Base-by-base conservation (phyloP, 2,329 filamentous ascomycete genomes). In the Botryosphaeria dothidea region DNA sequence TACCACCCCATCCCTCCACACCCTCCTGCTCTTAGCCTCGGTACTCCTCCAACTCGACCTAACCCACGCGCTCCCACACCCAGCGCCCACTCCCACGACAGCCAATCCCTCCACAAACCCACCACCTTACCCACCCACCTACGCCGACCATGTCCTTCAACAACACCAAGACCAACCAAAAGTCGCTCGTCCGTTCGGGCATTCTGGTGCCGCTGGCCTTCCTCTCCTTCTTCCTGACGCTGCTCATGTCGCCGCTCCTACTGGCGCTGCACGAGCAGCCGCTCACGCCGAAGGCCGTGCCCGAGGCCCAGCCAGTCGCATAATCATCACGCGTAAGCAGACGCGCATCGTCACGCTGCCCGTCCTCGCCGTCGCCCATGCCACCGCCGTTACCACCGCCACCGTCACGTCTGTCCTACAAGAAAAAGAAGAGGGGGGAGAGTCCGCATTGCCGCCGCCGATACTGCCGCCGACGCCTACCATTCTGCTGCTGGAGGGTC, bases 241-340 rank as follows among this genome's bases (percentile, higher is more conserved):
- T 64, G 15, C 61, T 64, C 25, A 54, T 64, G 48, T 64, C 61
- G 34, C 61, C 61, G 36, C 48, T 64, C 13, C 48, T 64, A n/a
- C 61, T 64, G 36, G 61, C 61, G 3, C 41, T 64, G 61, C 61
- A 64, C 61, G 36, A 52, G 61, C 61, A 64, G 21, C 61, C 61
- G 11, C 17, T 64, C 36, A 49, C 43, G 21, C 61, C 61, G 36
- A 64, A 64, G 48, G 31, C 36, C 5, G 49, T 45, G 13, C 61
- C 48, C 1, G 61, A 54, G 23, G 36, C 11, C 17, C 38, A 64
- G 34, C n/a, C 17, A 49, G 61, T 46, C 49, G 61, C 61, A 23
- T 64, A 56, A 64, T n/a, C n/a, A 2, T 19, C 36, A 43, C 52
- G 25, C 17, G n/a, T 7, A 29, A 31, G 27, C 49, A n/a, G 36